Percentiles rank a stretch among this genome's conserved stretches.
Evolutionary conservation across 148 eudicot species (phyloP).

Genomic region (Spergularia bocconei): DNA sequence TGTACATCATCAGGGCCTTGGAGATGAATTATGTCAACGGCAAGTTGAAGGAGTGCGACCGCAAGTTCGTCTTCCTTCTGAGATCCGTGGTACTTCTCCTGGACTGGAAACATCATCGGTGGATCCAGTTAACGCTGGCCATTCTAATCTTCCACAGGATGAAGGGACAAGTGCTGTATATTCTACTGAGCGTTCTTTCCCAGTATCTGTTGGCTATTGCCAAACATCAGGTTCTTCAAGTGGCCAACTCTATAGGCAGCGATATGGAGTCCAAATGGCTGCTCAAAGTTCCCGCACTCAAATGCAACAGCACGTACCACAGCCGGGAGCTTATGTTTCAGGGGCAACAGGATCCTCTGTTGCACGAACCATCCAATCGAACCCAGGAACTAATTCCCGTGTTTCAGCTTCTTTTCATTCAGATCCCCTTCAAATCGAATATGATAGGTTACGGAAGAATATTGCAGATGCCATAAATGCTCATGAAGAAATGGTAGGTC

Average conservation of each 20-base stretch:
- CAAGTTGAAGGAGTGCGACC: constrained; percentile 20
- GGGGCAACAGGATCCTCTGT: constrained; percentile 23
- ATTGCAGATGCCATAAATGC: constrained; percentile 30
- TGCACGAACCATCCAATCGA: constrained; percentile 15
- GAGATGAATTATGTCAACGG: constrained; percentile 17
- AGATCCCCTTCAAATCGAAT: constrained; percentile 69
- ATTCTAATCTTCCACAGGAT: constrained; percentile 5
- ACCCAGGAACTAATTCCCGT: constrained; percentile 21
- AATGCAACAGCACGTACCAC: constrained; percentile 20
- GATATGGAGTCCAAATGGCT: constrained; percentile 15
- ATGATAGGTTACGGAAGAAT: constrained; percentile 48
- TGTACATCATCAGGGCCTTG: constrained; percentile 22
- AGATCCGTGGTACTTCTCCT: constrained; percentile 6
- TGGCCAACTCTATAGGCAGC: constrained; percentile 21
- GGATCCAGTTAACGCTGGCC: constrained; percentile 12
- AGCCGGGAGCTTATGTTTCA: constrained; percentile 21
- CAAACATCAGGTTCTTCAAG: constrained; percentile 26
- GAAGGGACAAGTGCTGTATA: constrained; percentile 16
- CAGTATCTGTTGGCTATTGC: constrained; percentile 17
- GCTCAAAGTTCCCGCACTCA: constrained; percentile 18
- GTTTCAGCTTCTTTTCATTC: constrained; percentile 15
- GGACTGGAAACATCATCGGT: constrained; percentile 24
- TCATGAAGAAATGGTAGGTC: constrained; percentile 55
- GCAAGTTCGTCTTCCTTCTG: constrained; percentile 14
- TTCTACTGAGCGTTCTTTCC: constrained; percentile 14